These are phyloP conservation scores for Podila epigama DNA, from an alignment of 192 early-diverging fungal species.

Conservation along the genomic window DNA sequence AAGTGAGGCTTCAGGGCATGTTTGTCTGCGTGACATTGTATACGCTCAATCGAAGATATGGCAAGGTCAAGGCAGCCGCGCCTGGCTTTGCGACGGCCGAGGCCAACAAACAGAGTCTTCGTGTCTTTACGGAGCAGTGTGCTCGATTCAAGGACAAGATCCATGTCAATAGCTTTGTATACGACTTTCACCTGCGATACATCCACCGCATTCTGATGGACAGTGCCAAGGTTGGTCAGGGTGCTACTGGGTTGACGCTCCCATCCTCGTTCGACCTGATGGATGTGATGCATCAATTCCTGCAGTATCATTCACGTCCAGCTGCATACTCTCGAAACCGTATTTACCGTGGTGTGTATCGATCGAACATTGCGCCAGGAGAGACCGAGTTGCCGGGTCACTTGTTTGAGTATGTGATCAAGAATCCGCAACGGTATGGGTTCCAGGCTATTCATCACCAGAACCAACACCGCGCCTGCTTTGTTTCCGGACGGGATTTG, in stretches of 20 bases:
- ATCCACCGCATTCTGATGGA: conserved; percentile 55
- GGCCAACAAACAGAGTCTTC: conserved; percentile 54
- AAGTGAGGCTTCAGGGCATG: conserved; percentile 60
- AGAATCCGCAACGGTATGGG: conserved; percentile 52
- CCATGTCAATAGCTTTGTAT: conserved; percentile 69
- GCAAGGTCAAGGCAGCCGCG: conserved; percentile 49
- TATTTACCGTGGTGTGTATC: conserved; percentile 57
- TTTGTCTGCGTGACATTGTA: conserved; percentile 68
- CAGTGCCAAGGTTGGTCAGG: conserved; percentile 26
- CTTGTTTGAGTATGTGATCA: conserved; percentile 52
- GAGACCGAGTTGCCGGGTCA: conserved; percentile 33
- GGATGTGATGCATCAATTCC: conserved; percentile 55
- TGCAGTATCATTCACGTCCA: conserved; percentile 53
- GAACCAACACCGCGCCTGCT: conserved; percentile 53
- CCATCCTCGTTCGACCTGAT: conserved; percentile 55
- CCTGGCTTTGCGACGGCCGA: conserved; percentile 49
- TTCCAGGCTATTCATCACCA: conserved; percentile 50
- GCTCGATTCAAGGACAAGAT: conserved; percentile 62
- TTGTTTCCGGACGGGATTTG: conserved; percentile 43
- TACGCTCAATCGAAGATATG: conserved; percentile 61
- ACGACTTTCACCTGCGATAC: conserved; percentile 65
- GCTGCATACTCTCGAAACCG: conserved; percentile 60
- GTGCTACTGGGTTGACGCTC: conserved; percentile 6
- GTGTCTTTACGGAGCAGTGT: conserved; percentile 64
- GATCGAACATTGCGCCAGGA: conserved; percentile 28